Conservation (phyloP, 2,329 filamentous ascomycete species). For the Cladorrhinum sp. region DNA sequence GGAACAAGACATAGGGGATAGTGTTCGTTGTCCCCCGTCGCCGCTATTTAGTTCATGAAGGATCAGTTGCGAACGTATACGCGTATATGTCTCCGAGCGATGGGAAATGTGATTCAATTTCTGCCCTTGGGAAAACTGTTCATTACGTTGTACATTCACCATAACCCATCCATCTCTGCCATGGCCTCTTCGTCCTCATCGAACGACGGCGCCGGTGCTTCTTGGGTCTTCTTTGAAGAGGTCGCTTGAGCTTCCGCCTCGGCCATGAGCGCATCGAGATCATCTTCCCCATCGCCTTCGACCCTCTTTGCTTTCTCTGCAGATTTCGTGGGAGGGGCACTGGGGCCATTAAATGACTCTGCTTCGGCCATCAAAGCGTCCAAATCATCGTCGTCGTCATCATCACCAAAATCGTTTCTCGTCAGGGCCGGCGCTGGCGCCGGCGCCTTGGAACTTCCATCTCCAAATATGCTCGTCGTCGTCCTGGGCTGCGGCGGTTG, state of each 20-base stretch:
- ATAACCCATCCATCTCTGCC: slow-evolving; percentile 59
- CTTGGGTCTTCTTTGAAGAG: slow-evolving; percentile 26
- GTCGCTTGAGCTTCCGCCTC: slow-evolving; percentile 37
- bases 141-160: no score
- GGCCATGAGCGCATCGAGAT: slow-evolving; percentile 53
- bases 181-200: slow-evolving; percentile 67
- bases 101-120: no score
- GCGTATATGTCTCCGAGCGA: no score
- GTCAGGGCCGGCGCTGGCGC: no score
- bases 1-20: no score
- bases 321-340: not conserved
- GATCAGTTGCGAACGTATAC: no score
- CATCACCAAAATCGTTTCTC: slow-evolving; percentile 21
- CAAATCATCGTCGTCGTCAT: slow-evolving; percentile 37
- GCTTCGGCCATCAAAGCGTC: slow-evolving; percentile 35
- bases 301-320: not conserved
- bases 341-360: slow-evolving; percentile 8
- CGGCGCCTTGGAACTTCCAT: slow-evolving; percentile 12
- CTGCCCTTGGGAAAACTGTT: no score
- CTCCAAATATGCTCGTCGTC: slow-evolving; percentile 20
- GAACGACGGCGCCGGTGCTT: slow-evolving; percentile 36
- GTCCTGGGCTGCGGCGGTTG: not conserved
- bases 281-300: slow-evolving; percentile 35
- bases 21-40: no score
- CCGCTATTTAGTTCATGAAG: no score